Base-by-base conservation (phyloP, 495 filamentous ascomycete species). In the Penicillium steckii region DNA sequence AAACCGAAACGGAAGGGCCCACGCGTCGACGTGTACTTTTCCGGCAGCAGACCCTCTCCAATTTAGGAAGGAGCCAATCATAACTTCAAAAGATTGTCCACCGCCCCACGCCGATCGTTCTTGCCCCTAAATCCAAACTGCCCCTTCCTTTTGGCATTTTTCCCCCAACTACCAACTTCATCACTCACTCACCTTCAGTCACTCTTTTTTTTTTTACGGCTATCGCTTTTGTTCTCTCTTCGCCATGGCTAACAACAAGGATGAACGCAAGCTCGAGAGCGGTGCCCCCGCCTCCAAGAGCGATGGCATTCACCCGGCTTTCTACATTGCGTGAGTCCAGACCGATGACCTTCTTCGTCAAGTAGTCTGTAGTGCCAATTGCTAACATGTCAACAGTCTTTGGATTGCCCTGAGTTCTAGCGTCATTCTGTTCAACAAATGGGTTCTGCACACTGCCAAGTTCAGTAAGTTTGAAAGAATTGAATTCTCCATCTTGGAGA, bases 351-450 rank as follows among this genome's bases (percentile, higher is more conserved):
- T 25, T 26, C 30, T 7, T n/a, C 30, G 30, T 4, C 48, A 40
- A 18, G 3, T 13, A 32, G 29, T 8, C 29, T 12, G n/a, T 13
- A 10, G 10, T 46, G 9, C n/a, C 17, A 18, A 45, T 50, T 57
- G 46, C 57, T 38, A 56, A 53, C 26, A 10, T 4, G 8, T 27
- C 55, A 45, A 46, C 68, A 96, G 91, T 46, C 71, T 82, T 60
- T 97, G 91, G 91, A 96, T 97, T 66, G 68, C 80, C 32, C 72
- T 95, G 57, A 95, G 90, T 62, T 95, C 91, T 15, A 88, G 85
- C 54, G 89, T 95, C 56, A 97, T 97, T 62, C 75, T 96, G 30
- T 97, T 95, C 85, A 97, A 97, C 84, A 97, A 97, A 80, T 96
- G 88, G 88, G 91, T 97, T 65, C 79, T 96, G 38, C 78, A 84